Percentiles rank a stretch among this genome's conserved stretches.
Evolutionary conservation across 352 stramenopile genomes (phyloP).

Genomic region (Globisporangium lucens): DNA sequence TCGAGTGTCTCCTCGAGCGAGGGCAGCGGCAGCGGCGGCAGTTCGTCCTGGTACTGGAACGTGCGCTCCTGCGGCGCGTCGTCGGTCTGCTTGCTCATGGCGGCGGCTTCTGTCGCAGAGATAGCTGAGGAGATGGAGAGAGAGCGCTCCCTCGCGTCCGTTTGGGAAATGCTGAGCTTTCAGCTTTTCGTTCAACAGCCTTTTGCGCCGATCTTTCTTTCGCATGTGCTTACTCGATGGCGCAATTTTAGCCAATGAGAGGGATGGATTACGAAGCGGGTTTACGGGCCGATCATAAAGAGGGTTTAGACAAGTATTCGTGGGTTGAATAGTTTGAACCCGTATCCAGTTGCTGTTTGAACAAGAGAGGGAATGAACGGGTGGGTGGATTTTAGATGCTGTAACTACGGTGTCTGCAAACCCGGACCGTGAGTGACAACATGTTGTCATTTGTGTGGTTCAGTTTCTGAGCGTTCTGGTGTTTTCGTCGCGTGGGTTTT

Average conservation of each 20-base stretch:
- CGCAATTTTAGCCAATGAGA: constrained; percentile 4
- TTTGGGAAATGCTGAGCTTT: neutral
- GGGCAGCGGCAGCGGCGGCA: constrained; percentile 93
- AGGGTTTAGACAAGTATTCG: neutral
- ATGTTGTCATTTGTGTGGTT: constrained; percentile 1
- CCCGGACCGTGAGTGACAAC: neutral
- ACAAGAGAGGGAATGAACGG: neutral
- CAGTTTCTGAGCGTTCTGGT: constrained; percentile 1
- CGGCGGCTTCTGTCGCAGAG: neutral
- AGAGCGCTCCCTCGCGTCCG: constrained; percentile 1
- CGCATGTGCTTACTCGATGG: neutral
- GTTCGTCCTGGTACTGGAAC: constrained; percentile 79
- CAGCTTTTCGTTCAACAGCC: neutral
- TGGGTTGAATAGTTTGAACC: neutral
- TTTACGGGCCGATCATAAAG: neutral
- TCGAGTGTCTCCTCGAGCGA: constrained; percentile 92
- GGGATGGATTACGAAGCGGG: neutral
- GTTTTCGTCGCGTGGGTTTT: neutral
- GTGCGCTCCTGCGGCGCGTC: constrained; percentile 45
- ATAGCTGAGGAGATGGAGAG: neutral
- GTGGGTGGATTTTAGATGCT: neutral
- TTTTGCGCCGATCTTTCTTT: constrained; percentile 4
- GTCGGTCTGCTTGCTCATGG: constrained; percentile 10
- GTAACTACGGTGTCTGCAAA: neutral
- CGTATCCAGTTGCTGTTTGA: neutral